Conservation (phyloP, 306 rosid genomes). For the Albizia julibrissin region DNA sequence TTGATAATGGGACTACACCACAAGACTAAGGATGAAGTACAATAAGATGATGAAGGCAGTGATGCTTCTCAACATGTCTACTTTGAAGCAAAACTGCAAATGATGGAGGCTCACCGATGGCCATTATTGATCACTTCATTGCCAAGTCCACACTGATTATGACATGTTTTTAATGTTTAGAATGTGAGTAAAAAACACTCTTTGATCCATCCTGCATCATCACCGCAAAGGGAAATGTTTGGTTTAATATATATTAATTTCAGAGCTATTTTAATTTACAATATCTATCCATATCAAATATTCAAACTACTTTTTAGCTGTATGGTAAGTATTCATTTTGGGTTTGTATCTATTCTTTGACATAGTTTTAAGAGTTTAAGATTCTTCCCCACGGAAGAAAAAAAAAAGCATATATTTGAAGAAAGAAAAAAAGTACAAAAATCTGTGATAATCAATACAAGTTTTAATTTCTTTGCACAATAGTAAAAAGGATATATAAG, state of each 20-base stretch:
- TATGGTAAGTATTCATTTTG: background rate
- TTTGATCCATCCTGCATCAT: background rate
- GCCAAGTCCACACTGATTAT: background rate
- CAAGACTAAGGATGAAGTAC: background rate
- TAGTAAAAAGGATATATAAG: no score
- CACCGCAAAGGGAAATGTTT: background rate
- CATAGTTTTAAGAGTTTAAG: no score
- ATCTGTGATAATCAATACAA: no score
- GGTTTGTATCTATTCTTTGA: background rate
- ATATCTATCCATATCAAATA: no score
- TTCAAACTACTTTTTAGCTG: no score
- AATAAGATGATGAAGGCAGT: background rate
- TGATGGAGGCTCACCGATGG: background rate
- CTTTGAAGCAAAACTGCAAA: background rate
- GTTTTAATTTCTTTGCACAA: background rate
- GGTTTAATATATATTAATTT: background rate
- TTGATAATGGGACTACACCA: background rate
- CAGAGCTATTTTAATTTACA: background rate
- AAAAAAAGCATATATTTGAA: background rate
- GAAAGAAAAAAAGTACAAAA: background rate
- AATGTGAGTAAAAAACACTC: background rate
- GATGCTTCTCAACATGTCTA: background rate
- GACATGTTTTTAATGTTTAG: background rate
- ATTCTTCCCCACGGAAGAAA: background rate
- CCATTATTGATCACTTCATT: background rate